Evolutionary conservation across 108 stramenopile genomes (phyloP), one percentile per base, ranked within the genome.

Genomic region (Pseudonitzschia pungens): DNA sequence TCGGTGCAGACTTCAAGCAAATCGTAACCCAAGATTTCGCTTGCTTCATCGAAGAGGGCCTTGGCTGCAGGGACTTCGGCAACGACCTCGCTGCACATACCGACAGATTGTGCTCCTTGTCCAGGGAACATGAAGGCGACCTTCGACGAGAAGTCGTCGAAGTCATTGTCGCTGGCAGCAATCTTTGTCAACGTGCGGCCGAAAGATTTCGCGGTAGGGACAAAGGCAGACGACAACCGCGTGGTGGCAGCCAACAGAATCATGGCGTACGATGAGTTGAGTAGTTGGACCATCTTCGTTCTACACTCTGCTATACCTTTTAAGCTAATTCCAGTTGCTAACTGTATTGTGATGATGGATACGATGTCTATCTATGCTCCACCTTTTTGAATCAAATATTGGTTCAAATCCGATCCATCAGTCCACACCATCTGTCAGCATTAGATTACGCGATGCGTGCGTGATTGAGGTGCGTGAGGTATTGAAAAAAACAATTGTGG

Each of bases 71-170:
- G 97, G 8, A 96, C 95, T 28, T 92, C 84, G 66, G 90, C 90
- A 64, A 72, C 80, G 21, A 92, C 79, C 29, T 91, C 92, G 18
- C 73, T 86, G 74, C 92, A 94, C 96, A 96, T 96, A 62, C 96
- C 96, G 16, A 93, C 92, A 69, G 85, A 91, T 75, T 96, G 96
- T 27, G 96, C 96, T 1, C 96, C 96, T 80, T 96, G 96, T 10
- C 94, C 97, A 4, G 98, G 98, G 81, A 98, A 98, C 94, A 98
- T 95, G 82, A 98, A 97, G 21, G 96, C 74, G 15, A 86, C 78
- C 87, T 89, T 90, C 70, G 91, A 75, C 21, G 89, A 84, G 73
- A 91, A 94, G 59, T 89, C 86, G 59, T 90, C 93, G 80, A 92
- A 94, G 68, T 94, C 93, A 77, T 79, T 87, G 79, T 94, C 93